Base-by-base conservation (phyloP, 129 eudicot species). In the Scalesia atractyloides region DNA sequence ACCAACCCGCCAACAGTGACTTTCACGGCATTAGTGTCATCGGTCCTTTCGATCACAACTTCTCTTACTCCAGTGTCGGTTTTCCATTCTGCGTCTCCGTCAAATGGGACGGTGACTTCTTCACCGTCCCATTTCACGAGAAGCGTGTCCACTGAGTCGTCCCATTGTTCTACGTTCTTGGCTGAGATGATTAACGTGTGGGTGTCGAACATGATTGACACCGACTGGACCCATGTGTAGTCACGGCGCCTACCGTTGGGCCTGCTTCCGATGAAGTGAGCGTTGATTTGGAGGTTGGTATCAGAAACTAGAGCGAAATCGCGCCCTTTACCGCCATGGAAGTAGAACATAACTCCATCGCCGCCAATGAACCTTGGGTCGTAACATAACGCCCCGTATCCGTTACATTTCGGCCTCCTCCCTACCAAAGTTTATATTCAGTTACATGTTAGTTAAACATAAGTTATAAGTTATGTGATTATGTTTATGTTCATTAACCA, bases 281-380 rank as follows among this genome's bases (percentile, higher is more conserved):
- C 94, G 24, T 88, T 88, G 73, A 88, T 82, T 24, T 88, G 94
- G 76, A 88, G 86, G 68, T 85, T 88, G 12, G 79, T 78, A 48
- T 85, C 94, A 0, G 88, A 84, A 7, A 85, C 87, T 1, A 88
- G 78, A 53, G 87, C 83, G 24, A 82, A 88, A 57, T 82, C 78
- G 1, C 77, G 68, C 17, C 86, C 89, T 73, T 85, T 88, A 7
- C 78, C 66, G 16, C 94, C 94, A 19, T 88, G 94, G 84, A 88
- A 88, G 81, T 85, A 88, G 83, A 88, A 88, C 87, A 85, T 85
- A 3, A 84, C 84, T 0, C 94, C 90, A 49, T 88, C 94, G 9
- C 87, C 94, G 1, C 94, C 94, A 1, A 88, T 76, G 60, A 88
- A 88, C 24, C 94, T 76, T n/a, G 94, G 94, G 54, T 88, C 88